Percentiles rank a stretch among this genome's conserved stretches.
phyloP scores from a whole-genome alignment of 306 rosid genomes.

The Ormosia semicastrata region DNA sequence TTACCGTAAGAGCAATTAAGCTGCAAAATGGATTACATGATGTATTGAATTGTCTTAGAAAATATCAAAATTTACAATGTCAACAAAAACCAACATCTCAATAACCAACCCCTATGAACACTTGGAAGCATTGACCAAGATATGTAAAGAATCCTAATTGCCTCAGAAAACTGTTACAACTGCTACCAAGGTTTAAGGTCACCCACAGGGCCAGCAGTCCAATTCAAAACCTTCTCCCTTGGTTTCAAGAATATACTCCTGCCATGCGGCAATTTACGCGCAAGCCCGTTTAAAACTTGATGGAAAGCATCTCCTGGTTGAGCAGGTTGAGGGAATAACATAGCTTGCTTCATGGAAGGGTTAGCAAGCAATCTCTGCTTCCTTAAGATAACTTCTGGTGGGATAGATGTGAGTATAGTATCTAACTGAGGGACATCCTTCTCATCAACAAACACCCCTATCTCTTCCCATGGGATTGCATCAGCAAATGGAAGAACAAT shows the following conservation, averaged over 20 bases:
- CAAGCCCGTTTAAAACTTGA: slow-evolving; percentile 94
- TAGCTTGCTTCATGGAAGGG: slow-evolving; percentile 98
- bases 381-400: slow-evolving; percentile 76
- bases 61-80: slow-evolving; percentile 39
- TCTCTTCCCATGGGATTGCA: slow-evolving; percentile 99
- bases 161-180: slow-evolving; percentile 1
- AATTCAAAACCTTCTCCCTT: slow-evolving; percentile 73
- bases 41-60: slow-evolving; percentile 13
- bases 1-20: background rate
- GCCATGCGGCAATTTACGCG: slow-evolving; percentile 82
- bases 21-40: slow-evolving; percentile 21
- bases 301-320: slow-evolving; percentile 93
- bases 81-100: slow-evolving; percentile 19
- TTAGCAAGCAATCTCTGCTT: slow-evolving; percentile 95
- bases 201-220: slow-evolving; percentile 94
- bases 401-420: slow-evolving; percentile 84
- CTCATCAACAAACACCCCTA: slow-evolving; percentile 86
- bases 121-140: slow-evolving; percentile 16
- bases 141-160: slow-evolving; percentile 26
- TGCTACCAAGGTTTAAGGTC: slow-evolving; percentile 87
- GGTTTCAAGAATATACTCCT: slow-evolving; percentile 57
- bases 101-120: slow-evolving; percentile 37
- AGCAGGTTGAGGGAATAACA: slow-evolving; percentile 95
- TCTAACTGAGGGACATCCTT: slow-evolving; percentile 85
- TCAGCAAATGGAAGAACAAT: slow-evolving; percentile 97